Conservation (phyloP, 1,284 basidiomycete genomes). For the Cerrena zonata region DNA sequence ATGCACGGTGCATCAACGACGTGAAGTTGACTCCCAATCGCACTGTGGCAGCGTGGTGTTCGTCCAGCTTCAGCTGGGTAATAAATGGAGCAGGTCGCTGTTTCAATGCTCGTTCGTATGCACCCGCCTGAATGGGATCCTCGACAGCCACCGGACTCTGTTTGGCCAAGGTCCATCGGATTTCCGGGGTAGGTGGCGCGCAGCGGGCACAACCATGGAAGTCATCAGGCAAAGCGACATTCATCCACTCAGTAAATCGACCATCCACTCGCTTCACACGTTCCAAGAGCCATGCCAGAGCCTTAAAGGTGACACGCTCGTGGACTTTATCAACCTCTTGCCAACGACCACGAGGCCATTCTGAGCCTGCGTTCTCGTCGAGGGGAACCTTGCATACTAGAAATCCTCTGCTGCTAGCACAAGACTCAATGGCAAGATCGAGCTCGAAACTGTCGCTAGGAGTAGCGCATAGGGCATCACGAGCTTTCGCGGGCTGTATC, state of each 20-base stretch:
- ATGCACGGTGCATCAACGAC: conserved; percentile 82
- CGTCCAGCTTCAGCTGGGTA: conserved; percentile 77
- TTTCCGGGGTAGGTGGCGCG: conserved; percentile 69
- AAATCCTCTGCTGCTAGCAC: conserved; percentile 69
- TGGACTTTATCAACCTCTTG: conserved; percentile 79
- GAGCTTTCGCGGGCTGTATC: conserved; percentile 50
- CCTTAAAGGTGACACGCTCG: conserved; percentile 75
- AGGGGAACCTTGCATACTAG: conserved; percentile 74
- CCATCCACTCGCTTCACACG: conserved; percentile 71
- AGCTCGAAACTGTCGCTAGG: conserved; percentile 55
- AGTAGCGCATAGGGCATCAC: conserved; percentile 61
- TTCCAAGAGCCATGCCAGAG: conserved; percentile 82
- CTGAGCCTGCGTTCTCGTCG: conserved; percentile 57
- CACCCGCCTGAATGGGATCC: conserved; percentile 76
- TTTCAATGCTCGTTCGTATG: conserved; percentile 85
- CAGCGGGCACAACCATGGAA: conserved; percentile 64
- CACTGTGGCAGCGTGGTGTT: conserved; percentile 60
- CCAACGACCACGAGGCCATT: conserved; percentile 77
- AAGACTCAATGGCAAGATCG: conserved; percentile 53
- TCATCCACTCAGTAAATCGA: conserved; percentile 57
- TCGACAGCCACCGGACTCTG: conserved; percentile 68
- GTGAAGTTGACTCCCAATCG: conserved; percentile 84
- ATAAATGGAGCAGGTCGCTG: conserved; percentile 82
- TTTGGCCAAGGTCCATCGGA: conserved; percentile 66
- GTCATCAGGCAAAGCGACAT: conserved; percentile 35